A percentile compares a stretch with the other conserved stretches of the same genome.
phyloP scores from a whole-genome alignment of 371 early-diverging fungal species.

The Nematocida sp. region DNA sequence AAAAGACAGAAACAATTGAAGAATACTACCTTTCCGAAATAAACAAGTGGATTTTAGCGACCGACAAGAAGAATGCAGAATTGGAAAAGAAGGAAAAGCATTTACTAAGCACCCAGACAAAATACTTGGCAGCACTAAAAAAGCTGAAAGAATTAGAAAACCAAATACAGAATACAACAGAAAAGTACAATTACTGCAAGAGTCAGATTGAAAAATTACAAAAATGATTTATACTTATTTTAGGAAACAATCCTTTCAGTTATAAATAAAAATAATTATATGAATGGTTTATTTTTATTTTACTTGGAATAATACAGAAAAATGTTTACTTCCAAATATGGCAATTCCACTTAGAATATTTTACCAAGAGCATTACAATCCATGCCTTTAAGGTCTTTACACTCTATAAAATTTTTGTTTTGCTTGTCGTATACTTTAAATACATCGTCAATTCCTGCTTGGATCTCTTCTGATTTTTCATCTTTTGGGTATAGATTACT shows the following conservation, averaged over 20 bases:
- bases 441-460: constrained; percentile 22
- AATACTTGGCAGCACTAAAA: constrained; percentile 28
- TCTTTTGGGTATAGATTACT: constrained; percentile 27
- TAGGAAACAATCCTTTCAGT: too few species aligned
- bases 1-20: neutral
- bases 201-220: neutral
- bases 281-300: too few species aligned
- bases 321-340: too few species aligned
- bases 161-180: neutral
- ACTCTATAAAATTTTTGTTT: constrained; percentile 5
- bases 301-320: too few species aligned
- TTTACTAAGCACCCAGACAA: constrained; percentile 11
- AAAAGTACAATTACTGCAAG: constrained; percentile 29
- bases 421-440: constrained; percentile 27
- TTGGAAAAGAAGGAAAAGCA: constrained; percentile 10
- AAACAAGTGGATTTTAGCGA: constrained; percentile 34
- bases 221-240: neutral
- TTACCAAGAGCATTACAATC: constrained; percentile 37
- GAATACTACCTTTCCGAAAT: constrained; percentile 39
- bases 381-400: constrained; percentile 21
- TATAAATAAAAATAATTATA: too few species aligned
- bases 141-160: constrained; percentile 17
- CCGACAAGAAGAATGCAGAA: neutral
- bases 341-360: neutral
- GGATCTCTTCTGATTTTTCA: constrained; percentile 13